These are phyloP conservation scores for Flaveria trinervia DNA, from an alignment of 129 eudicot species.

Conservation along the genomic window DNA sequence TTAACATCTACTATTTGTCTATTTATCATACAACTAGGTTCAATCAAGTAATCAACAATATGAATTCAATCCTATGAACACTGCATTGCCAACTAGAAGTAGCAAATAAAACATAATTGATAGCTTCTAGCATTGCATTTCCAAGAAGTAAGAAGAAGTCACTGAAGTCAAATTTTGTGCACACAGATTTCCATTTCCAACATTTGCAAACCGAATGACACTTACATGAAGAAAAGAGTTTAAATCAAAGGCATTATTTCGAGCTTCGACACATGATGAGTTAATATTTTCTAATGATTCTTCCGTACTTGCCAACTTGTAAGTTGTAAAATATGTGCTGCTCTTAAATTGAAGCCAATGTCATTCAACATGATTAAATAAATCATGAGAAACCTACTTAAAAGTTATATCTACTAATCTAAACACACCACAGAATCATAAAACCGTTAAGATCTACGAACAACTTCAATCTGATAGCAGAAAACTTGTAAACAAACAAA, in stretches of 20 bases:
- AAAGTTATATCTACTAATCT: slow-evolving; percentile 6
- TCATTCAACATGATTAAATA: slow-evolving; percentile 7
- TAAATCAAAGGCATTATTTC: not conserved
- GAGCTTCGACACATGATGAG: not conserved
- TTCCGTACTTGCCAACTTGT: slow-evolving; percentile 5
- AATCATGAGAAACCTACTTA: slow-evolving; percentile 21
- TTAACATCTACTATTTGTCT: not conserved
- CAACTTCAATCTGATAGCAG: slow-evolving; percentile 12
- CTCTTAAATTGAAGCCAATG: slow-evolving; percentile 3
- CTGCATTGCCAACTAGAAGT: slow-evolving; percentile 7
- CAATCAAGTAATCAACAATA: not conserved
- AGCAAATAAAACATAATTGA: not conserved
- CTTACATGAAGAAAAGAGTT: not conserved
- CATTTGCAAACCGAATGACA: slow-evolving; percentile 1
- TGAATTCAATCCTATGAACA: not conserved
- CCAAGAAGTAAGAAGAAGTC: not conserved
- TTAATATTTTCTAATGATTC: not conserved
- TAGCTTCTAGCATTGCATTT: slow-evolving; percentile 4
- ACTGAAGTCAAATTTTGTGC: not conserved
- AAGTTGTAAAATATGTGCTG: not conserved
- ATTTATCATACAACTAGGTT: not conserved
- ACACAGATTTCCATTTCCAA: too few species aligned
- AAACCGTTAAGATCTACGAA: slow-evolving; percentile 21
- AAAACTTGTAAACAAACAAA: not conserved
- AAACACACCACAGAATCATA: slow-evolving; percentile 15